Conservation (phyloP, 768 basidiomycete genomes). For the Gymnopilus dilepis region DNA sequence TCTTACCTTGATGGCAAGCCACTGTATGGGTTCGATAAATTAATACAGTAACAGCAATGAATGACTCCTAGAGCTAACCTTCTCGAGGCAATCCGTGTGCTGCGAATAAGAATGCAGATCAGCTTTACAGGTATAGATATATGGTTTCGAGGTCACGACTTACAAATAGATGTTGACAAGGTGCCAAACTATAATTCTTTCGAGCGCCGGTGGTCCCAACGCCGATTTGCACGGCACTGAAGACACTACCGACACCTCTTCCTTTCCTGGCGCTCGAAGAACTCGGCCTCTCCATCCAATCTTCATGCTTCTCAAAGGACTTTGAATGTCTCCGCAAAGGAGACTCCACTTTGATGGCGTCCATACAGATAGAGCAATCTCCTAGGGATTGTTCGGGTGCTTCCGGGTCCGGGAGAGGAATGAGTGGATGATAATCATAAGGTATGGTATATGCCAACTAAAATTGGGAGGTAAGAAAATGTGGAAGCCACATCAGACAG, state of each 20-base stretch:
- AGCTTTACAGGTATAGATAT: neutral
- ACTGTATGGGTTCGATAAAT: too few species aligned
- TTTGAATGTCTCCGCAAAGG: slow-evolving; percentile 39
- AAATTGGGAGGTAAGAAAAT: neutral
- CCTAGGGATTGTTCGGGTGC: slow-evolving; percentile 77
- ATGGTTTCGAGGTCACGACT: slow-evolving; percentile 42
- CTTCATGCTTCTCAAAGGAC: slow-evolving; percentile 39
- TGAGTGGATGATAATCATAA: slow-evolving; percentile 86
- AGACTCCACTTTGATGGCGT: slow-evolving; percentile 68
- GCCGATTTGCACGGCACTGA: slow-evolving; percentile 50
- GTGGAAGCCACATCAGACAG: neutral
- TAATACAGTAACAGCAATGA: too few species aligned
- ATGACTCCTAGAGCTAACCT: too few species aligned
- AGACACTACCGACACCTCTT: slow-evolving; percentile 37
- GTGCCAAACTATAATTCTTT: slow-evolving; percentile 83
- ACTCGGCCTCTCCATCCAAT: slow-evolving; percentile 26
- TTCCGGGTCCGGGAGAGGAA: slow-evolving; percentile 76
- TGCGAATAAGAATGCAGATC: slow-evolving; percentile 29
- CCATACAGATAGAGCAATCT: slow-evolving; percentile 95
- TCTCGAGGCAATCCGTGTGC: slow-evolving; percentile 90
- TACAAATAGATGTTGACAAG: slow-evolving; percentile 89
- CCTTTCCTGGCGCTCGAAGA: slow-evolving; percentile 25
- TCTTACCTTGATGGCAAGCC: slow-evolving; percentile 76
- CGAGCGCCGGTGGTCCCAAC: slow-evolving; percentile 51
- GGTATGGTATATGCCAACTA: slow-evolving; percentile 65